These are phyloP conservation scores for Gamsiella multidivaricata DNA, from an alignment of 192 early-diverging fungal species.

Conservation along the genomic window DNA sequence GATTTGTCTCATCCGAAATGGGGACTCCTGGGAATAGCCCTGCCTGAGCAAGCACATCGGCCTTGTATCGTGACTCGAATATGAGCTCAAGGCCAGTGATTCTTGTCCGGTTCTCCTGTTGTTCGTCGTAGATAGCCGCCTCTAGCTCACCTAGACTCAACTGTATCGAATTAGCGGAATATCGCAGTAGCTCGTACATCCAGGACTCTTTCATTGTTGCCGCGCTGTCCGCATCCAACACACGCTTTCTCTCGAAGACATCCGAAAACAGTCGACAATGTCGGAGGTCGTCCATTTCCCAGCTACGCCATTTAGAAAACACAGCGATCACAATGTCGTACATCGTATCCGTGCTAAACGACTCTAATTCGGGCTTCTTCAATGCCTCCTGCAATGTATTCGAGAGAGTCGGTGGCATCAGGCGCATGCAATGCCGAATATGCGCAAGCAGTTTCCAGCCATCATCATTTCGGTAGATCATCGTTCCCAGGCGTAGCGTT, in stretches of 20 bases:
- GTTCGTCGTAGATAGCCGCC: slow-evolving; percentile 62
- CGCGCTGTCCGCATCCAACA: neutral
- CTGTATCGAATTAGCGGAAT: slow-evolving; percentile 50
- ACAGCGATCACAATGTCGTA: slow-evolving; percentile 56
- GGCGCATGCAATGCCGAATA: slow-evolving; percentile 68
- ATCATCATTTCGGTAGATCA: slow-evolving; percentile 71
- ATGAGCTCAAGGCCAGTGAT: slow-evolving; percentile 46
- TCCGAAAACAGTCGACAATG: slow-evolving; percentile 59
- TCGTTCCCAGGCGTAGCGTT: slow-evolving; percentile 70
- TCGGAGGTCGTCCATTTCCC: slow-evolving; percentile 69
- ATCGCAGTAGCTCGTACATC: slow-evolving; percentile 39
- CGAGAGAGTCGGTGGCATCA: slow-evolving; percentile 49
- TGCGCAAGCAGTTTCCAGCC: slow-evolving; percentile 82
- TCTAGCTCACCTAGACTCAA: slow-evolving; percentile 54
- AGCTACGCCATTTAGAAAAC: slow-evolving; percentile 69
- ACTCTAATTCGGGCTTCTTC: slow-evolving; percentile 55
- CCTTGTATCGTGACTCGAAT: slow-evolving; percentile 58
- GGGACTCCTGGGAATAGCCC: slow-evolving; percentile 23
- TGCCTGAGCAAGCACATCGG: slow-evolving; percentile 19
- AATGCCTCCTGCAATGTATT: slow-evolving; percentile 56
- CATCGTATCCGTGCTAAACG: slow-evolving; percentile 56
- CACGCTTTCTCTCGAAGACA: slow-evolving; percentile 56
- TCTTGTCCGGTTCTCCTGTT: slow-evolving; percentile 60
- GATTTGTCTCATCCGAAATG: slow-evolving; percentile 12
- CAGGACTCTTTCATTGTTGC: slow-evolving; percentile 28